Evolutionary conservation across 2,329 filamentous ascomycete species (phyloP), one percentile per base, ranked within the genome.

Genomic region (Diplodia corticola): DNA sequence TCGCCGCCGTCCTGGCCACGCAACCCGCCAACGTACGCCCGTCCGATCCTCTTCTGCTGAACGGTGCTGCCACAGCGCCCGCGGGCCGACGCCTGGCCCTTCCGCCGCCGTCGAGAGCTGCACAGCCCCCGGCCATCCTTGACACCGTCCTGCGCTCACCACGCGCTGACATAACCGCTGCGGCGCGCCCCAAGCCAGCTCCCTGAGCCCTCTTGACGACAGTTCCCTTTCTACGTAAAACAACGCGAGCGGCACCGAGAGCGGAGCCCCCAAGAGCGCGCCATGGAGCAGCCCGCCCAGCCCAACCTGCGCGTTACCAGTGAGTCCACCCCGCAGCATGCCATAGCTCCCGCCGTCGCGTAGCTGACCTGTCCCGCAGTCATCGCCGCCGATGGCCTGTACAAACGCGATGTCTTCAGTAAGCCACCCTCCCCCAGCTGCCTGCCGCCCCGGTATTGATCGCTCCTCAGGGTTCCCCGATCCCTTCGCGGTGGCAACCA

Each of bases 361-460:
- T 67, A 57, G 50, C 76, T 78, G 69, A 79, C 75, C 68, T 0
- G 4, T 2, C 24, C 57, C 73, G 72, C 79, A 98, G 95, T 99
- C 82, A 97, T 99, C 83, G 95, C 95, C 73, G 95, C 95, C 73
- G 95, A 99, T 85, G 95, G 95, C 68, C 85, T 99, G 71, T 98
- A 97, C 85, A 99, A 98, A 85, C 89, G 95, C 81, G 95, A 99
- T 91, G 93, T 99, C 69, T 98, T 99, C 81, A 88, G 95, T 98
- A 90, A 74, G 64, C 64, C 24, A 26, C 24, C 48, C 92, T 88
- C 57, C 51, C 64, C 66, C 20, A 17, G 49, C 22, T 30, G 40
- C 55, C 67, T 22, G 64, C 59, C 67, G 37, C 67, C 65, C 46
- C 28, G 55, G 70, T 65, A 67, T 76, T 80, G 70, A 81, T 71